A percentile compares a stretch with the other conserved stretches of the same genome.
Evolutionary conservation across 495 filamentous ascomycete species (phyloP).

Genomic region (Trichoderma erinaceum): DNA sequence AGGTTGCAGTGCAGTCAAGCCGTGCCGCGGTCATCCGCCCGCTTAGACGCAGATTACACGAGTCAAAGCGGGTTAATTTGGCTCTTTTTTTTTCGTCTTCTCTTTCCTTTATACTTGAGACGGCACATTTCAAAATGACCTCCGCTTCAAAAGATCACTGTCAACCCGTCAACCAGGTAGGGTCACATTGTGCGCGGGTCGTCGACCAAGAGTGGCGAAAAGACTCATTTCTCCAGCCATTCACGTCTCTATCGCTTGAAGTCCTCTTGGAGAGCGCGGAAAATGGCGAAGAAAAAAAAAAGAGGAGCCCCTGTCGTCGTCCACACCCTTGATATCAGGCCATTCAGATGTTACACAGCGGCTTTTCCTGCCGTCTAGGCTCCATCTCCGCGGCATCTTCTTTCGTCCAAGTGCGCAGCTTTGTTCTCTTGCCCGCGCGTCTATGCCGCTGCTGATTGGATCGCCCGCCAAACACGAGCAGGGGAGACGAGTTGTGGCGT

Average conservation of each 20-base stretch:
- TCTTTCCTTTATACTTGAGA: too few relatives aligned
- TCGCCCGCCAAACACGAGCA: not conserved
- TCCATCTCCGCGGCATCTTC: constrained; percentile 6
- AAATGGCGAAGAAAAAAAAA: too few relatives aligned
- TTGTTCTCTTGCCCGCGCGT: constrained; percentile 1
- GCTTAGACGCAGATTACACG: too few relatives aligned
- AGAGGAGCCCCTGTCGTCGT: not conserved
- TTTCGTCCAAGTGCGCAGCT: not conserved
- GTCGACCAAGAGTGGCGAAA: not conserved
- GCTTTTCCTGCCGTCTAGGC: not conserved
- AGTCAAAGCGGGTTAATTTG: too few relatives aligned
- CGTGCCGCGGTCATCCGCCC: too few relatives aligned
- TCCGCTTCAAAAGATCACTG: not conserved
- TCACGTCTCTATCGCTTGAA: not conserved
- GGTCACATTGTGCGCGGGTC: not conserved
- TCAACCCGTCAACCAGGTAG: not conserved
- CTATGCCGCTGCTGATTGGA: constrained; percentile 12
- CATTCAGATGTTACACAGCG: not conserved
- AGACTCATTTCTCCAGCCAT: not conserved
- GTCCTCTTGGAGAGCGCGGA: not conserved
- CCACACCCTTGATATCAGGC: not conserved
- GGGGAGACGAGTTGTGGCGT: constrained; percentile 1
- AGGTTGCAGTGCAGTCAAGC: too few relatives aligned
- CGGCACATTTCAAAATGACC: too few relatives aligned
- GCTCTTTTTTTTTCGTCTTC: too few relatives aligned